phyloP scores from a whole-genome alignment of 257 asterid genomes.

The Fraxinus cuspidata region DNA sequence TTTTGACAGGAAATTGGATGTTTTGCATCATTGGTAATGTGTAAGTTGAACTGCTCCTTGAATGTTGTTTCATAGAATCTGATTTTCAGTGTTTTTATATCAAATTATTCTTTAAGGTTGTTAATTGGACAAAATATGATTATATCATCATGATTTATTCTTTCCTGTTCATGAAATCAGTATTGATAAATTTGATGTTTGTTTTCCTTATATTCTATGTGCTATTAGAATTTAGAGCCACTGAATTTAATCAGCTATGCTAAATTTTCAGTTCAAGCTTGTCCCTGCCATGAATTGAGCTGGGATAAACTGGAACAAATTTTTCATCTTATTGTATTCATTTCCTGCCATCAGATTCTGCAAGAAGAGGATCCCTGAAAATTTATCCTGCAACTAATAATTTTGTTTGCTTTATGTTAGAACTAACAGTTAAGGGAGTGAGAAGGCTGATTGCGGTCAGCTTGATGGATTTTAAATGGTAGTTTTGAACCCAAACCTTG shows the following conservation, averaged over 20 bases:
- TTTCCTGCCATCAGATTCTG: not conserved
- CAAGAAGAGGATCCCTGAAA: not conserved
- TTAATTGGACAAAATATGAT: not conserved
- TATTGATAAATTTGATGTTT: conserved; percentile 17
- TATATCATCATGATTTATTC: not conserved
- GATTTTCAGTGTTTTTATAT: not conserved
- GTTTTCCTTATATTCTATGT: conserved; percentile 2
- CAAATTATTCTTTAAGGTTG: not conserved
- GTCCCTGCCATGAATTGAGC: not conserved
- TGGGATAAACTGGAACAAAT: not conserved
- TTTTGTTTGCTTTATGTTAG: not conserved
- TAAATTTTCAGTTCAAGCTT: not conserved
- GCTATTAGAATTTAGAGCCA: conserved; percentile 4
- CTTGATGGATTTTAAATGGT: not conserved
- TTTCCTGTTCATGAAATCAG: not conserved
- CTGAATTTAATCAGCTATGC: not conserved
- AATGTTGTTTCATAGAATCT: not conserved
- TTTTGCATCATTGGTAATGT: not conserved
- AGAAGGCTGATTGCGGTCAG: not conserved
- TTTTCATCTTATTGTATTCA: not conserved
- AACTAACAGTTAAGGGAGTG: not conserved
- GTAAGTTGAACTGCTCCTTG: not conserved
- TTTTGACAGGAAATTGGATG: conserved; percentile 14
- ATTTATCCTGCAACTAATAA: not conserved
- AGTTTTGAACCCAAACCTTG: not conserved